Base-by-base conservation (phyloP, 495 filamentous ascomycete genomes). In the Xylaria longipes region DNA sequence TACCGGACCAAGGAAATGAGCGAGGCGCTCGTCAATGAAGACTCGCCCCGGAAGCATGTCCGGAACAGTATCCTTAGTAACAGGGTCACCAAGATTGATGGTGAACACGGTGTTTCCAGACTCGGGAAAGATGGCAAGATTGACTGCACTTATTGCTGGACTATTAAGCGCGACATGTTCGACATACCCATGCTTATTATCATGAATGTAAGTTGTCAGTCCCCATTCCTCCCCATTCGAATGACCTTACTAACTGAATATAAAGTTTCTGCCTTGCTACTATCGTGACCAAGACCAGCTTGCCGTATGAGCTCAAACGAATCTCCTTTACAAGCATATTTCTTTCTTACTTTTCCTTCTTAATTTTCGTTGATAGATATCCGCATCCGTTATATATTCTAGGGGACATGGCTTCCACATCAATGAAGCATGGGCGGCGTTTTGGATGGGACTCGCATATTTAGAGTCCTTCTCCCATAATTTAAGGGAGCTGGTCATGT, bases 121-220 rank as follows among this genome's bases (percentile, higher is more conserved):
- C 90, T 94, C 1, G 91, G 92, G 79, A 92, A 90, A 78, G 94
- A 97, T 72, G 96, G 95, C 71, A 95, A 94, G 81, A 91, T 98
- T 61, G 93, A 97, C 77, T 97, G 94, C 84, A 93, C 90, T 75
- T 97, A 94, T 82, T 95, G 92, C 84, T 99, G 96, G 95, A 94
- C 93, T 72, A 94, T 98, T 69, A 96, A 95, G 85, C 86, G 96
- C 71, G 96, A 99, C 81, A 93, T 96, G 57, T 99, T 98, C 83
- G 96, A 98, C 81, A 97, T 99, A 80, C 96, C 96, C 35, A 98
- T 97, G 94, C 82, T 99, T 80, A 96, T 98, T 81, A 90, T 97
- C 76, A 94, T 97, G 84, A 97, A 97, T 83, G 96, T 97, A 78
- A 90, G 94, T 91, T 50, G 1, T 20, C n/a, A 31, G 27, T 11